phyloP scores from a whole-genome alignment of 495 filamentous ascomycete species.

The Recurvomyces mirabilis region DNA sequence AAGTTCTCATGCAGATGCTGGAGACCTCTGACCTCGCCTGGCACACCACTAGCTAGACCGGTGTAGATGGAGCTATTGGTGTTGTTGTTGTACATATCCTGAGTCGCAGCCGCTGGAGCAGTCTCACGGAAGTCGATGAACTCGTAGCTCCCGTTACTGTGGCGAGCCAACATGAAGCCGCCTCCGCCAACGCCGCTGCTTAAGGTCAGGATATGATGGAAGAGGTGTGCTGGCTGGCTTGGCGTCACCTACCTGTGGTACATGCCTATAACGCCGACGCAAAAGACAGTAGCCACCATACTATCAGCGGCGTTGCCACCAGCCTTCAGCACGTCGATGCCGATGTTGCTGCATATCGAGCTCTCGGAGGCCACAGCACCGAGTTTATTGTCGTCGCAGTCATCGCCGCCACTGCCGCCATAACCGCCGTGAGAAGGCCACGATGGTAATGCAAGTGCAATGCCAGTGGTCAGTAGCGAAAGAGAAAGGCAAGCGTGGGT shows the following conservation, averaged over 20 bases:
- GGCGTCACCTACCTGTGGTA: too few species aligned
- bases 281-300: constrained; percentile 31
- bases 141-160: constrained; percentile 51
- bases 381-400: constrained; percentile 4
- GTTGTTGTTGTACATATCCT: constrained; percentile 62
- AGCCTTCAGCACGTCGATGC: constrained; percentile 52
- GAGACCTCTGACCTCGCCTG: constrained; percentile 70
- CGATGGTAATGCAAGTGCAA: too few species aligned
- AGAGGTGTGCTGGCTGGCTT: too few species aligned
- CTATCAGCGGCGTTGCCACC: constrained; percentile 30
- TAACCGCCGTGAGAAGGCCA: too few species aligned
- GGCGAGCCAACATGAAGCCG: constrained; percentile 71
- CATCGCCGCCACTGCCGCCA: too few species aligned
- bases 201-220: too few species aligned
- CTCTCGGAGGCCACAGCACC: constrained; percentile 79
- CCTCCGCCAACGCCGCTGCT: constrained; percentile 78
- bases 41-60: constrained; percentile 67
- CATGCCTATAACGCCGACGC: constrained; percentile 45
- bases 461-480: too few species aligned
- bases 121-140: constrained; percentile 79
- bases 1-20: constrained; percentile 65
- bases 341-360: constrained; percentile 62
- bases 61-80: constrained; percentile 36
- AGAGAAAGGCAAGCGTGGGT: too few species aligned
- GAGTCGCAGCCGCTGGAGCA: constrained; percentile 62